A percentile compares a stretch with the other conserved stretches of the same genome.
phyloP scores from a whole-genome alignment of 2,329 filamentous ascomycete species.

The Conoideocrella luteorostrata region DNA sequence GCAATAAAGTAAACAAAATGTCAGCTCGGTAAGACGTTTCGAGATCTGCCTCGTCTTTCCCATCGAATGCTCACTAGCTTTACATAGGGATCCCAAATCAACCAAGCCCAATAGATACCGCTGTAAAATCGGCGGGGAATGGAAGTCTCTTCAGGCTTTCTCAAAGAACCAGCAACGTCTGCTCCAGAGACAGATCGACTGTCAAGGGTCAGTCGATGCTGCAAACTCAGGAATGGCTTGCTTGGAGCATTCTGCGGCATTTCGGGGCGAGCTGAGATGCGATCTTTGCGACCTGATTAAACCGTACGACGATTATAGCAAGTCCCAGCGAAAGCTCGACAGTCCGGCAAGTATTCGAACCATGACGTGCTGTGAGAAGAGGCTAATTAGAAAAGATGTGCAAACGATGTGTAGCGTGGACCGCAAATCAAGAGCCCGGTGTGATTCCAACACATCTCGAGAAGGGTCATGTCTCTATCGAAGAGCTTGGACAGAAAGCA shows the following conservation, averaged over 20 bases:
- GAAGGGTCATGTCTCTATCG: conserved; percentile 26
- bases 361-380: not conserved
- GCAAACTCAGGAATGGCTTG: conserved; percentile 31
- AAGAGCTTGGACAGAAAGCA: conserved; percentile 17
- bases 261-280: conserved; percentile 22
- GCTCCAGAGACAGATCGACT: conserved; percentile 14
- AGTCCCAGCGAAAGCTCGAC: conserved; percentile 20
- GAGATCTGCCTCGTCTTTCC: not conserved
- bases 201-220: conserved; percentile 15
- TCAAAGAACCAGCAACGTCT: conserved; percentile 25
- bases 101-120: conserved; percentile 16
- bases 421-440: conserved; percentile 26
- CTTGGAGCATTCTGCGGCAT: conserved; percentile 23
- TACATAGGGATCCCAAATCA: not conserved
- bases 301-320: conserved; percentile 23
- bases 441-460: conserved; percentile 23
- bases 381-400: conserved; percentile 22
- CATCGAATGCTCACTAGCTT: not conserved
- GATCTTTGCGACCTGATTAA: conserved; percentile 23
- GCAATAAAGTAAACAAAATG: not conserved
- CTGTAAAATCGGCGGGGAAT: conserved; percentile 31
- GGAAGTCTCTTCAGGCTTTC: conserved; percentile 24
- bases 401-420: conserved; percentile 28
- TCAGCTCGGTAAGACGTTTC: not conserved
- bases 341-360: conserved; percentile 20